Evolutionary conservation across 306 rosid species (phyloP).

Genomic region (Cucumis sativus): DNA sequence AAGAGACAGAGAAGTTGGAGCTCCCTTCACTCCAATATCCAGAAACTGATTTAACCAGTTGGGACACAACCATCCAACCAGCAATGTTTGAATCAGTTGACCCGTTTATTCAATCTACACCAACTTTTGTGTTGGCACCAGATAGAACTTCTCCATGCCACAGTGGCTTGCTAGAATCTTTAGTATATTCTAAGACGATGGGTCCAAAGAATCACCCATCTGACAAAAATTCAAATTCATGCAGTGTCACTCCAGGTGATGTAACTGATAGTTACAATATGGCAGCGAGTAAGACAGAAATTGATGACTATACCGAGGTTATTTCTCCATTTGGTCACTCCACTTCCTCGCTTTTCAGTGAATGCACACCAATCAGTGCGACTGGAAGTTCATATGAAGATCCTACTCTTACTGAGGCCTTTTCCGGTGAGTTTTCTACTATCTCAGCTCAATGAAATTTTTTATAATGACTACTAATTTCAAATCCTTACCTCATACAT

Average conservation of each 20-base stretch:
- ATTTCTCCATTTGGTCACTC: constrained; percentile 56
- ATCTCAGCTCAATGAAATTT: constrained; percentile 3
- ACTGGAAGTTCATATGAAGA: constrained; percentile 54
- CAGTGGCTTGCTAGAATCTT: constrained; percentile 84
- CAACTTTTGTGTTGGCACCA: constrained; percentile 37
- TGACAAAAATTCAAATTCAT: constrained; percentile 64
- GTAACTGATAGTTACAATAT: constrained; percentile 36
- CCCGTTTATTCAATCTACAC: constrained; percentile 53
- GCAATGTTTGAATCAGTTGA: constrained; percentile 64
- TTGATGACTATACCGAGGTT: constrained; percentile 49
- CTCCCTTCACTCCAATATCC: constrained; percentile 99
- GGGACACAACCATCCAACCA: constrained; percentile 56
- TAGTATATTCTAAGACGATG: constrained; percentile 43
- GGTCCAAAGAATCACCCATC: constrained; percentile 40
- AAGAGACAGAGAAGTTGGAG: constrained; percentile 81
- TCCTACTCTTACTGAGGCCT: constrained; percentile 26
- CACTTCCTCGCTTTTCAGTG: constrained; percentile 46
- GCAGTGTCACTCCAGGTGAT: constrained; percentile 50
- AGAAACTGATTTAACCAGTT: constrained; percentile 70
- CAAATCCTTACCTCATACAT: not conserved
- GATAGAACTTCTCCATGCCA: constrained; percentile 56
- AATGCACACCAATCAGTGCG: constrained; percentile 42
- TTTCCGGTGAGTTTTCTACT: constrained; percentile 42
- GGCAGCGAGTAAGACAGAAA: constrained; percentile 41
- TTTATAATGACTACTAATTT: not conserved